Evolutionary conservation across 2,329 filamentous ascomycete species (phyloP), one percentile per base, ranked within the genome.

Genomic region (Sphaerostilbella broomeana): DNA sequence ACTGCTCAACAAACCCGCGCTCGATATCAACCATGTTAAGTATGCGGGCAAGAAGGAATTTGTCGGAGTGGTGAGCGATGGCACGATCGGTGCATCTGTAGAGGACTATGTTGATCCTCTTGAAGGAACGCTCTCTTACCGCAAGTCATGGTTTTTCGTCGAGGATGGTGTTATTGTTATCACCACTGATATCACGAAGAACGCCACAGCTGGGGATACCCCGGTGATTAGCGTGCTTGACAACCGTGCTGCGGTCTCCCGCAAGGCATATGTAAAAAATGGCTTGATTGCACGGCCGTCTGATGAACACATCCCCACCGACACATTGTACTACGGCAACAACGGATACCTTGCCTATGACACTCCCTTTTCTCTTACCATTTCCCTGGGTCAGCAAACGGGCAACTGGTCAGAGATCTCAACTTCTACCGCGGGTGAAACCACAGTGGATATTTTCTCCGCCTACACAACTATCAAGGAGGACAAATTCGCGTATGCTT

Each of bases 381-480:
- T 52, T 0, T 47, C 44, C 5, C 40, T 49, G 21, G 50, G 49
- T 13, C 29, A 42, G 21, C 44, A 48, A 18, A 47, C 38, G 3
- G 50, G 50, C 12, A 50, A 52, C 30, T 52, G 50, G 50, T 49
- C 49, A 16, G 46, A 44, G 18, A 51, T 52, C 22, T 51, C 47
- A 3, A 49, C 49, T 4, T 52, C 50, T 2, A 46, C 37, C 4
- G 38, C 30, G n/a, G 48, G 49, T 11, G 18, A 30, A 15, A 37
- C 33, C 4, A 46, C 48, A 1, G 40, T 38, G 8, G 37, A 46
- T 33, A 44, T 53, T 11, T 53, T 53, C 33, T 52, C 49, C 2
- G 51, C 49, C 0, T 53, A 51, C 32, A 45, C 43, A 2, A 47
- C 41, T 15, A 31, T 48, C 20, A 30, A 37, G 3, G 19, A 27